Conservation (phyloP, 148 eudicot genomes). For the Cornus suecica region DNA sequence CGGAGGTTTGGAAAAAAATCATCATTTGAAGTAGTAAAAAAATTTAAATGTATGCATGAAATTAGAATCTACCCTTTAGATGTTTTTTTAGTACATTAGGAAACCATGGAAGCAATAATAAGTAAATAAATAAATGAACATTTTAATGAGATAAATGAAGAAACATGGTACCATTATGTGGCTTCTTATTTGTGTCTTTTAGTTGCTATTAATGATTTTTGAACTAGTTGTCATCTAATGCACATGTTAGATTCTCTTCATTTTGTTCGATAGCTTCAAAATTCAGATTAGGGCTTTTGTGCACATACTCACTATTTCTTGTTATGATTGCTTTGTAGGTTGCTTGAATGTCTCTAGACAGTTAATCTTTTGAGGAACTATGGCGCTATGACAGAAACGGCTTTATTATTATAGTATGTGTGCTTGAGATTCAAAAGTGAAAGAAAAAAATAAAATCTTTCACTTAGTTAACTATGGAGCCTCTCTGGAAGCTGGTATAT, state of each 20-base stretch:
- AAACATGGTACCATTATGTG: not conserved
- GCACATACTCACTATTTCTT: not conserved
- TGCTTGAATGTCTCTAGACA: constrained; percentile 29
- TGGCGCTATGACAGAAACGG: constrained; percentile 30
- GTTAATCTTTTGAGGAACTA: constrained; percentile 18
- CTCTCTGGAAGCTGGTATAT: constrained; percentile 76
- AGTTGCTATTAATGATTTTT: not conserved
- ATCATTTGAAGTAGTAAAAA: not conserved
- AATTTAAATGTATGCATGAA: too few species aligned
- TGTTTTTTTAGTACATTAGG: too few species aligned
- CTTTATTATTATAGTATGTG: not conserved
- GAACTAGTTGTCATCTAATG: not conserved
- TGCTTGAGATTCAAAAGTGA: not conserved
- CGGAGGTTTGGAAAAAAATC: not conserved
- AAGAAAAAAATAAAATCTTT: constrained; percentile 8
- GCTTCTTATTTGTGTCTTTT: not conserved
- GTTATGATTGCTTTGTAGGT: constrained; percentile 29
- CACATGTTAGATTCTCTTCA: not conserved
- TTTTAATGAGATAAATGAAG: not conserved
- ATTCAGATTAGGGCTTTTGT: not conserved
- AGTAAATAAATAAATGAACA: too few species aligned
- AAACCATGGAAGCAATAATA: too few species aligned
- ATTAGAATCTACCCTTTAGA: too few species aligned
- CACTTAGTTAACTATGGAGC: constrained; percentile 51
- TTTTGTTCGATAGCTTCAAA: not conserved